Base-by-base conservation (phyloP, 495 filamentous ascomycete genomes). In the Rhizodiscina lignyota region DNA sequence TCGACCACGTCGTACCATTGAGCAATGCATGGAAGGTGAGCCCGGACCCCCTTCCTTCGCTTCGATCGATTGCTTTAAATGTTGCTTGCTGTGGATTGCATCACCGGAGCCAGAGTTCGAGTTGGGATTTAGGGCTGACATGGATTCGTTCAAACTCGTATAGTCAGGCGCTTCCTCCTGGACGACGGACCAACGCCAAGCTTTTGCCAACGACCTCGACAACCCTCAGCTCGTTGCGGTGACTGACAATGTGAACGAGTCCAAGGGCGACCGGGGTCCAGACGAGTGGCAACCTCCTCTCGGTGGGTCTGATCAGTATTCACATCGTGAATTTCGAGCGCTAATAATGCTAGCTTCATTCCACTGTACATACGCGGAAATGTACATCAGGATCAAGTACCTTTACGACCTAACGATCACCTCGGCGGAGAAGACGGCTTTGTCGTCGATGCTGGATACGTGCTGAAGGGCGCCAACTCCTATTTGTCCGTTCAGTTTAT, bases 1-100 rank as follows among this genome's bases (percentile, higher is more conserved):
- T 84, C 37, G 79, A 84, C 46, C 79, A 84, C 51, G 57, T 84
- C 49, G 77, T 84, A 12, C 78, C 79, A 0, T 47, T 84, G 29
- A 70, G 69, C 44, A 76, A 81, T 49, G 77, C 79, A 5, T 84
- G 78, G 79, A 71, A 74, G 46, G 70, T 76, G 40, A 26, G 58
- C 45, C 26, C 19, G 17, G 40, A 22, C 57, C 44, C 24, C 20
- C 17, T 33, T 16, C n/a, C n/a, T n/a, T n/a, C n/a, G n/a, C n/a
- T n/a, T n/a, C 24, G n/a, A 28, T 28, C 24, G n/a, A n/a, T n/a
- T n/a, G n/a, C n/a, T n/a, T n/a, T n/a, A n/a, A n/a, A n/a, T n/a
- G n/a, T n/a, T n/a, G n/a, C n/a, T n/a, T n/a, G n/a, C n/a, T n/a
- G n/a, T n/a, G n/a, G n/a, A n/a, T n/a, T n/a, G n/a, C n/a, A n/a